Evolutionary conservation across 2,329 filamentous ascomycete genomes (phyloP), one percentile per base, ranked within the genome.

Genomic region (Ophidiomyces ophidiicola): DNA sequence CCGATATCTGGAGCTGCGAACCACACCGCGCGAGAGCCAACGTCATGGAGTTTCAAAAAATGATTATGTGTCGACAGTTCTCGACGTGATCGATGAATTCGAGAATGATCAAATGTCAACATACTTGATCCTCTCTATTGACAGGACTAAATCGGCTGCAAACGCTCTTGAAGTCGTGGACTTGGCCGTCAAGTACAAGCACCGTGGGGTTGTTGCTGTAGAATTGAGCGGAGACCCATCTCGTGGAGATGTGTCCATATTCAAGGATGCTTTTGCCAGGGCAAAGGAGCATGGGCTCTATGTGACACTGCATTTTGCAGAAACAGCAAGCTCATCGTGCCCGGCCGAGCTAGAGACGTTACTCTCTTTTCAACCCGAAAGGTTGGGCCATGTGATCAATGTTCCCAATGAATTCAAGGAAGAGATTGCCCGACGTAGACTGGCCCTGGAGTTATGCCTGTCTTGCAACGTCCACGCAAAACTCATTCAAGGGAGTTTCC

Each of bases 301-400:
- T 1, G 59, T 85, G 18, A 87, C 83, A 0, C 60, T 88, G 37
- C 84, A 90, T 56, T 90, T 90, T 54, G 84, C 79, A 2, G 84
- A 90, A 59, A 69, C 72, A 1, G 65, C 70, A 31, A 61, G 62
- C 2, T 78, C 74, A 6, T 70, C 70, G 0, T 68, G 68, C 2
- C 62, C 68, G 2, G 56, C 61, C 5, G 83, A 90, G 61, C 63
- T 88, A 10, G 55, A 64, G 8, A 72, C 69, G 1, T 59, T 90
- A 38, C 65, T 92, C 30, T 64, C 61, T 0, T 88, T 76, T 68
- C 46, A 59, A 31, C 84, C 83, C 0, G 69, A 77, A 43, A 64
- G 84, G 5, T 61, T 92, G 6, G 83, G 83, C 0, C 84, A 90
- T 60, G 82, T 86, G 6, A 85, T 88, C 39, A 76, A 84, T 55